Evolutionary conservation across 2,329 filamentous ascomycete genomes (phyloP).

Genomic region (Pyrenochaeta sp.): DNA sequence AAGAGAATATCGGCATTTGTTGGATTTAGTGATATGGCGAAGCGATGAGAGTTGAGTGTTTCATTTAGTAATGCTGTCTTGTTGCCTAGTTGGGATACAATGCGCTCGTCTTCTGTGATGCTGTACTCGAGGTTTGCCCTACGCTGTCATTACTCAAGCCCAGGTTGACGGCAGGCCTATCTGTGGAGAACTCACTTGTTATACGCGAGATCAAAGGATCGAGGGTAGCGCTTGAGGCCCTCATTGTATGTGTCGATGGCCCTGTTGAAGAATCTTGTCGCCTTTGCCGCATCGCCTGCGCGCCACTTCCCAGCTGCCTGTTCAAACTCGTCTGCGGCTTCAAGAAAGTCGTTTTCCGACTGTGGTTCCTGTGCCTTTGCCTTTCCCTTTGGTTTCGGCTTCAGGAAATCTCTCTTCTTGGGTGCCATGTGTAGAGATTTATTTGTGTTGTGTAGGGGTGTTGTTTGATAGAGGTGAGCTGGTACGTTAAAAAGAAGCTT

Average conservation of each 20-base stretch:
- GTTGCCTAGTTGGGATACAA: constrained; percentile 67
- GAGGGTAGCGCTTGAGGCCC: constrained; percentile 67
- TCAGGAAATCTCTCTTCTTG: constrained; percentile 42
- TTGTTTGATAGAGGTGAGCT: not conserved
- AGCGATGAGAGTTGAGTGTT: constrained; percentile 70
- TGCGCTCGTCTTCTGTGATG: constrained; percentile 71
- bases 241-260: constrained; percentile 73
- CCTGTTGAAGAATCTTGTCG: constrained; percentile 67
- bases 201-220: constrained; percentile 75
- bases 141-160: constrained; percentile 6
- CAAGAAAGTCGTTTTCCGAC: constrained; percentile 73
- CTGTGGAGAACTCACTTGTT: constrained; percentile 67
- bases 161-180: not conserved
- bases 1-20: constrained; percentile 74
- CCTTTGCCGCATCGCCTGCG: constrained; percentile 73
- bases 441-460: not conserved
- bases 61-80: constrained; percentile 65
- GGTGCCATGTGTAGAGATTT: constrained; percentile 31
- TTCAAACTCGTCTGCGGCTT: constrained; percentile 73
- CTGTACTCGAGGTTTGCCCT: constrained; percentile 75
- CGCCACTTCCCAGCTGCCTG: constrained; percentile 79
- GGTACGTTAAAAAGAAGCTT: not conserved
- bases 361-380: constrained; percentile 59
- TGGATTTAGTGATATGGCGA: constrained; percentile 66
- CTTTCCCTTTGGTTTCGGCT: constrained; percentile 42